Evolutionary conservation across 2,329 filamentous ascomycete genomes (phyloP), one percentile per base, ranked within the genome.

Genomic region (Scytalidium lignicola): DNA sequence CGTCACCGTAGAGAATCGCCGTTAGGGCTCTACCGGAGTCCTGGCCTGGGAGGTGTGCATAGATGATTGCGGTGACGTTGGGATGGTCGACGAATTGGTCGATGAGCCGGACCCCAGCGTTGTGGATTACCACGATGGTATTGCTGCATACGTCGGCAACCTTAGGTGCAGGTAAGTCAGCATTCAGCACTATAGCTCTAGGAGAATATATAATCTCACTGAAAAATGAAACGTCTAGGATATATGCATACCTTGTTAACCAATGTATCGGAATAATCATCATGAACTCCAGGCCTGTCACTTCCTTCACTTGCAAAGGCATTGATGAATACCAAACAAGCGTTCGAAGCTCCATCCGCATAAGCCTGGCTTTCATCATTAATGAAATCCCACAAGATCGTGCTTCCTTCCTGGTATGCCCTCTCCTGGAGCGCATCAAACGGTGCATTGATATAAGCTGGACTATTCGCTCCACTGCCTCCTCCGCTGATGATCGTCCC

Each of bases 221-320:
- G n/a, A n/a, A n/a, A n/a, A n/a, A n/a, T n/a, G n/a, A n/a, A n/a
- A n/a, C n/a, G n/a, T n/a, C n/a, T n/a, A n/a, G n/a, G n/a, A n/a
- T n/a, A n/a, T n/a, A n/a, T n/a, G n/a, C n/a, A n/a, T 26, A 26
- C 23, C 23, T 26, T 26, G 23, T 26, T 26, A 26, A 26, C 23
- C 23, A 26, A 26, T 6, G 10, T 10, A 26, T 26, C 23, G 6
- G 55, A 58, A 40, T 47, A 80, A 51, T 85, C 83, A 61, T 92
- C 83, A 23, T 75, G 74, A 39, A 88, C 70, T 7, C 73, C 74
- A 0, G 78, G 70, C 43, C 81, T 74, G 51, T 88, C 76, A 54
- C 76, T 85, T 1, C 85, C 86, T 66, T 95, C 90, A 1, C 85
- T 82, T 1, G 85, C 80, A 65, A 85, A 88, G 7, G 74, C 78